Conservation (phyloP, 306 rosid species). For the Acmispon strigosus region DNA sequence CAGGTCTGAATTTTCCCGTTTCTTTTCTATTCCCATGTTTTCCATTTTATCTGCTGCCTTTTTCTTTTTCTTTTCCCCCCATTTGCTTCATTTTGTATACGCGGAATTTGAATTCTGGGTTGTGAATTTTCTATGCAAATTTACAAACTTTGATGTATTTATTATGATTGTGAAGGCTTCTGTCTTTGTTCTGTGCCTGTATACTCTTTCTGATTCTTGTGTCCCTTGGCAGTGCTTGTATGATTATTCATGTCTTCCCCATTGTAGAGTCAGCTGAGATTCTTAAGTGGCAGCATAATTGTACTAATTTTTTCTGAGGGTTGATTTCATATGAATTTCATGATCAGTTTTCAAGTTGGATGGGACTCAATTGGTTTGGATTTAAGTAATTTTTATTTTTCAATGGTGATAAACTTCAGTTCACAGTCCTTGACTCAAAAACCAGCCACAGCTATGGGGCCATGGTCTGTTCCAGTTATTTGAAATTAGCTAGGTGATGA, state of each 20-base stretch:
- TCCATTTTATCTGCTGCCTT: no score
- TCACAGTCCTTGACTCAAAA: neutral
- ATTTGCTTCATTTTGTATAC: neutral
- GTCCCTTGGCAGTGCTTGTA: neutral
- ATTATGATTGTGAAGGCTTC: neutral
- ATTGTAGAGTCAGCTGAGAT: neutral
- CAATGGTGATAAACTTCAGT: neutral
- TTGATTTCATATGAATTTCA: constrained; percentile 4
- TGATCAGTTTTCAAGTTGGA: neutral
- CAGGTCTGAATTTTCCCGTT: constrained; percentile 25
- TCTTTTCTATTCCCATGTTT: neutral
- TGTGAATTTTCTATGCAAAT: neutral
- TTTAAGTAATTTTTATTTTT: neutral
- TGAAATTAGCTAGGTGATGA: neutral
- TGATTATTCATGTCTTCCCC: neutral
- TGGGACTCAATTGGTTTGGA: neutral
- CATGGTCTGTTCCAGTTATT: neutral
- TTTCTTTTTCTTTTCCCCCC: neutral
- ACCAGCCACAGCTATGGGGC: no score
- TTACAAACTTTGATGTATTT: neutral
- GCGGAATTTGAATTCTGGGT: neutral
- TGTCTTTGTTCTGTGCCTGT: neutral
- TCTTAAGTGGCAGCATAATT: neutral
- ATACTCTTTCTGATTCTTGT: neutral
- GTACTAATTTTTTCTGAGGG: neutral